Conservation (phyloP, 2,329 filamentous ascomycete species). For the Sphaerulina musiva region DNA sequence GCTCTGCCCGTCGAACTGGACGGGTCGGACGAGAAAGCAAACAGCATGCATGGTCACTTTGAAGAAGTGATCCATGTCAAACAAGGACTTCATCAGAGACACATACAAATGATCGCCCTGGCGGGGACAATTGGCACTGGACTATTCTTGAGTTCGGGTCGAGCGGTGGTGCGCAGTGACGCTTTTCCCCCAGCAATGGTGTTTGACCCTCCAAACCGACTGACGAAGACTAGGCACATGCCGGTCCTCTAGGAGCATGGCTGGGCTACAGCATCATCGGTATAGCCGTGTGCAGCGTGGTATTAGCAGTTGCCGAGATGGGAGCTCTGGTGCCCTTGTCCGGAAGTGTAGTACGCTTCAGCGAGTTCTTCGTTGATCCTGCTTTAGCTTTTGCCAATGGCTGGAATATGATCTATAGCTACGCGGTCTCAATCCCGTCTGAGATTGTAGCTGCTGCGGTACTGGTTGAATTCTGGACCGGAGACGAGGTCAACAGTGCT, state of each 20-base stretch:
- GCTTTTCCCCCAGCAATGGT: no score
- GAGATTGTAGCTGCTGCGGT: slow-evolving; percentile 16
- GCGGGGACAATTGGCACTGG: slow-evolving; percentile 37
- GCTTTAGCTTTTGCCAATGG: slow-evolving; percentile 15
- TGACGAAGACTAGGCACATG: slow-evolving; percentile 9
- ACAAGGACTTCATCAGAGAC: slow-evolving; percentile 17
- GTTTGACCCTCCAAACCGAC: not conserved
- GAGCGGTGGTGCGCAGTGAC: not conserved
- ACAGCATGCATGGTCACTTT: slow-evolving; percentile 11
- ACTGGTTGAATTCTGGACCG: slow-evolving; percentile 13
- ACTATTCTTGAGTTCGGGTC: slow-evolving; percentile 30
- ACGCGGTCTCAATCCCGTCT: slow-evolving; percentile 13
- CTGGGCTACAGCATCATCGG: slow-evolving; percentile 16
- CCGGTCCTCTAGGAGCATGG: slow-evolving; percentile 28
- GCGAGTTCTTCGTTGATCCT: slow-evolving; percentile 18
- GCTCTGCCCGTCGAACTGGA: not conserved
- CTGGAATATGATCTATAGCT: slow-evolving; percentile 15
- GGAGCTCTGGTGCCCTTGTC: slow-evolving; percentile 15
- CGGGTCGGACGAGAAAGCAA: not conserved
- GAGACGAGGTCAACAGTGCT: slow-evolving; percentile 11
- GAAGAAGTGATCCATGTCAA: slow-evolving; percentile 19
- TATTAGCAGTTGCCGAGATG: slow-evolving; percentile 16
- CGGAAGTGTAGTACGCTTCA: slow-evolving; percentile 12
- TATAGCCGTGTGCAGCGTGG: slow-evolving; percentile 12
- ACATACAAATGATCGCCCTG: slow-evolving; percentile 27